phyloP scores from a whole-genome alignment of 352 stramenopile genomes.

The Pythium vanterpoolii region DNA sequence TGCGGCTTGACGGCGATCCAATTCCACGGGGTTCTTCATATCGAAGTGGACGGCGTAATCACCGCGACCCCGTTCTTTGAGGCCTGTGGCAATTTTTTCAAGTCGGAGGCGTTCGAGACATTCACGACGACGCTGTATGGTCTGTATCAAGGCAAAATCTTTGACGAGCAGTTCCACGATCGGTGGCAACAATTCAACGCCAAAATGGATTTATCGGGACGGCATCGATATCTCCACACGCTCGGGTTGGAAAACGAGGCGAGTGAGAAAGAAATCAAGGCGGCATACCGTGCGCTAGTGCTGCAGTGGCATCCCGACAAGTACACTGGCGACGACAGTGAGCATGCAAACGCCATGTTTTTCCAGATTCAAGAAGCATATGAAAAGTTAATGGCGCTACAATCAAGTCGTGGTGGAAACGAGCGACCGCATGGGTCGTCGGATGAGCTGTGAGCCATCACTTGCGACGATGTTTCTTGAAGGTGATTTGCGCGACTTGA shows the following conservation, averaged over 20 bases:
- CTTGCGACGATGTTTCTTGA: too few species aligned
- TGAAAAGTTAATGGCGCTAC: slow-evolving; percentile 18
- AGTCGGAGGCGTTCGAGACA: slow-evolving; percentile 10
- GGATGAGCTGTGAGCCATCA: too few species aligned
- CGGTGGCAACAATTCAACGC: slow-evolving; percentile 15
- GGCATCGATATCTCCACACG: slow-evolving; percentile 15
- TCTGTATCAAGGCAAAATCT: slow-evolving; percentile 4
- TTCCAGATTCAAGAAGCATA: slow-evolving; percentile 28
- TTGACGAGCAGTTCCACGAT: slow-evolving; percentile 16
- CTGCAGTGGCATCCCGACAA: slow-evolving; percentile 30
- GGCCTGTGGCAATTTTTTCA: slow-evolving; percentile 10
- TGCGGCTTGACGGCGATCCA: background rate
- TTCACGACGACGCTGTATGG: slow-evolving; percentile 7
- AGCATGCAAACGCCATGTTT: slow-evolving; percentile 19
- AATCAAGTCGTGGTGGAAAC: slow-evolving; percentile 1
- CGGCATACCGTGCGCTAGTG: slow-evolving; percentile 21
- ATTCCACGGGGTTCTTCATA: slow-evolving; percentile 10
- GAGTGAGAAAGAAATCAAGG: slow-evolving; percentile 17
- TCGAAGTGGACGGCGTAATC: slow-evolving; percentile 11
- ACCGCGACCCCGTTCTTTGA: slow-evolving; percentile 9
- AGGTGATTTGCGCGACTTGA: too few species aligned
- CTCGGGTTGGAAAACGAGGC: slow-evolving; percentile 11
- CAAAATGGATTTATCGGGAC: slow-evolving; percentile 22
- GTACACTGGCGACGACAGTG: slow-evolving; percentile 17
- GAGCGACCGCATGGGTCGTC: background rate